A percentile compares a stretch with the other conserved stretches of the same genome.
These are phyloP conservation scores for Lodderomyces jiufengensis DNA, from an alignment of 1,139 yeast genomes.

Conservation along the genomic window DNA sequence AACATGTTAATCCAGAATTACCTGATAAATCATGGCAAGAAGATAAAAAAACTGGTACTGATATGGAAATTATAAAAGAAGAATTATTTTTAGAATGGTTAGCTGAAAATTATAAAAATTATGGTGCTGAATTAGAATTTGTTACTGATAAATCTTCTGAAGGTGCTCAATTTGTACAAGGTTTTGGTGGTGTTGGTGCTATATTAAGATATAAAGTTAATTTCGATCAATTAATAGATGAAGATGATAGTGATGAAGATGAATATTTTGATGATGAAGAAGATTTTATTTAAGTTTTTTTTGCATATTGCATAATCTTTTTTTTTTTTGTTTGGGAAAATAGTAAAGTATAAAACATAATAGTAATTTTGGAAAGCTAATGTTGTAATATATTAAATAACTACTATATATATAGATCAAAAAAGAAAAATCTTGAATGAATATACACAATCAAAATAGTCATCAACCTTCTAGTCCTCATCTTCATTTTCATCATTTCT, in stretches of 20 bases:
- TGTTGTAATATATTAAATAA: not conserved
- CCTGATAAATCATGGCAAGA: slow-evolving; percentile 73
- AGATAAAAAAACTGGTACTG: slow-evolving; percentile 84
- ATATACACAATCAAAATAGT: not conserved
- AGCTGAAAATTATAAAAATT: slow-evolving; percentile 91
- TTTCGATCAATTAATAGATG: slow-evolving; percentile 91
- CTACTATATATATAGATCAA: not conserved
- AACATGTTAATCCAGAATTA: slow-evolving; percentile 66
- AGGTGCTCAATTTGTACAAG: slow-evolving; percentile 97
- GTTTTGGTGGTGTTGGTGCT: slow-evolving; percentile 99
- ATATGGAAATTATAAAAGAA: slow-evolving; percentile 82
- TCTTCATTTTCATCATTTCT: not conserved
- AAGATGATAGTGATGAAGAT: slow-evolving; percentile 81
- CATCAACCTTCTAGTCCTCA: no score
- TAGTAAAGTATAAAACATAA: not conserved
- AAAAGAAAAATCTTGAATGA: not conserved
- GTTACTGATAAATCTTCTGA: slow-evolving; percentile 95
- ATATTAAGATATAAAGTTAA: slow-evolving; percentile 92
- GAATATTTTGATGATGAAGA: slow-evolving; percentile 71
- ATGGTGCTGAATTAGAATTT: slow-evolving; percentile 93
- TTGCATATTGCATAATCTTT: no score
- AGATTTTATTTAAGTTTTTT: slow-evolving; percentile 44
- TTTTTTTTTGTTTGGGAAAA: slow-evolving; percentile 1
- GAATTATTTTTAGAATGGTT: slow-evolving; percentile 91
- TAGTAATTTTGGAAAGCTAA: not conserved